Evolutionary conservation across 2,329 filamentous ascomycete genomes (phyloP), one percentile per base, ranked within the genome.

Genomic region (Calonectria pauciramosa): DNA sequence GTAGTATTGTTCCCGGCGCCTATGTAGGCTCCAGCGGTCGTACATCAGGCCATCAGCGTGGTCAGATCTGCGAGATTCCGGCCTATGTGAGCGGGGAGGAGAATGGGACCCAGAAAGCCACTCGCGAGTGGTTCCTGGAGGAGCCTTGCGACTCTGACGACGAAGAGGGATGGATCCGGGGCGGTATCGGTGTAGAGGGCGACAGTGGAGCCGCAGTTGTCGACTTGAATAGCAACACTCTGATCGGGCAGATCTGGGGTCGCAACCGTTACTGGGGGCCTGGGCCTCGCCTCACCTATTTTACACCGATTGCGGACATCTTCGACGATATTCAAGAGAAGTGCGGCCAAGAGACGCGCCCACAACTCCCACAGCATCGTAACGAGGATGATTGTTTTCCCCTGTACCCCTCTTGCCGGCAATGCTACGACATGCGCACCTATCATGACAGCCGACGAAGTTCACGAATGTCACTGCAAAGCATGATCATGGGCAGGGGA

Each of bases 281-380:
- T 0, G 87, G 87, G 0, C 86, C 86, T 2, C 81, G 87, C 1
- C 72, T 83, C 0, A 85, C 87, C 7, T 88, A 82, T 79, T 88
- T 88, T 77, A 88, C 86, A 6, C 86, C 87, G 2, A 84, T 88
- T 23, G 78, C 82, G 36, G 87, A 88, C 73, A 82, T 88, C 18
- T 85, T 88, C 28, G 86, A 88, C 49, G 87, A 88, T 60, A 86
- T 88, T 30, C 86, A 87, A 71, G 87, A 88, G 75, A 84, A 83
- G 65, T 88, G 86, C 64, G 85, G 83, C 2, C 82, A 87, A 76
- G 81, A 84, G 54, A 78, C 79, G 9, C 83, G 86, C 20, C 86
- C 87, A 0, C 82, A 83, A 69, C 83, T 88, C 28, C 87, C 87
- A 0, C 84, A 86, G 69, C 80, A 85, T 63, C 83, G 85, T 4